Evolutionary conservation across 805 yeast species (phyloP).

Genomic region (Ogataea angusta): DNA sequence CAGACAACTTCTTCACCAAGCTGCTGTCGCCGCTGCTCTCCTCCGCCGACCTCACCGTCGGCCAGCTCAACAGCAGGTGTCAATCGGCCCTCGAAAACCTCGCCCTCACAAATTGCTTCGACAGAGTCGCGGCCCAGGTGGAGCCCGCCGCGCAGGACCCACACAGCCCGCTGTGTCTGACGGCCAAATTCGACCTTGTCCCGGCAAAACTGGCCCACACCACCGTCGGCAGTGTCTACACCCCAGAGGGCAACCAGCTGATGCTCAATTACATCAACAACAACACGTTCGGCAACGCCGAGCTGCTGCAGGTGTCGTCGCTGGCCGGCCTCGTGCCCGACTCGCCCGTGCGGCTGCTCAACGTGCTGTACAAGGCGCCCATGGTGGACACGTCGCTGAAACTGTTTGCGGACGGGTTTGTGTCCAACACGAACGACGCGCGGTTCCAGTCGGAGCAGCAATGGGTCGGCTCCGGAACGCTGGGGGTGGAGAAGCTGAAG

Average conservation of each 20-base stretch:
- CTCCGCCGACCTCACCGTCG: constrained; percentile 38
- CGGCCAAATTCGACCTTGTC: constrained; percentile 32
- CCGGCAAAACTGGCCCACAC: constrained; percentile 31
- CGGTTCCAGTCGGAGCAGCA: constrained; percentile 56
- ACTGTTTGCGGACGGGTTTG: constrained; percentile 45
- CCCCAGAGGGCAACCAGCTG: constrained; percentile 34
- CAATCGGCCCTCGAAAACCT: constrained; percentile 22
- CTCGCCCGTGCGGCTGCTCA: constrained; percentile 50
- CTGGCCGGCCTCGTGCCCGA: constrained; percentile 47
- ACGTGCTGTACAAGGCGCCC: constrained; percentile 45
- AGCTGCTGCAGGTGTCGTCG: constrained; percentile 50
- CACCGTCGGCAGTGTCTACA: constrained; percentile 35
- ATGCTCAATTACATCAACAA: constrained; percentile 36
- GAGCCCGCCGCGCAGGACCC: constrained; percentile 12
- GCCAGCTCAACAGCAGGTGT: constrained; percentile 35
- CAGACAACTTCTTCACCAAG: constrained; percentile 42
- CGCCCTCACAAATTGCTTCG: constrained; percentile 28
- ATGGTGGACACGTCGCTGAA: constrained; percentile 43
- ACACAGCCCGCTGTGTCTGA: constrained; percentile 29
- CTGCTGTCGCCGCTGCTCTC: constrained; percentile 43
- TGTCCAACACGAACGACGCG: constrained; percentile 47
- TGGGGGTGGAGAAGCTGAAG: constrained; percentile 43
- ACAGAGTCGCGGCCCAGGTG: constrained; percentile 22
- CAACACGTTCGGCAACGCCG: constrained; percentile 70
- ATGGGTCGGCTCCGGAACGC: constrained; percentile 41